Evolutionary conservation across 2,329 filamentous ascomycete genomes (phyloP).

Genomic region (Trichoderma sp.): DNA sequence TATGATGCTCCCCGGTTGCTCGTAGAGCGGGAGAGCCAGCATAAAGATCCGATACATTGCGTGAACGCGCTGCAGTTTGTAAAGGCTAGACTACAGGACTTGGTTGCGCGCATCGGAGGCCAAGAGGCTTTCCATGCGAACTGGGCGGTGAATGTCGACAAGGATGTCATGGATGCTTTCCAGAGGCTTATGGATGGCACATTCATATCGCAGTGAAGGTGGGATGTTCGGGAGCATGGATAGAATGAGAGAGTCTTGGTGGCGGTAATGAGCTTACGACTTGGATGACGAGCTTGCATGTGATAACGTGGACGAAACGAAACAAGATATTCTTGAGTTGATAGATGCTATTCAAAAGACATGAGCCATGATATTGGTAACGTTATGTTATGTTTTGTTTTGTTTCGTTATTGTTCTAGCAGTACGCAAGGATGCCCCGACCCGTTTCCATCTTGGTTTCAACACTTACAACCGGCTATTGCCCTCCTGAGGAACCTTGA

Average conservation of each 20-base stretch:
- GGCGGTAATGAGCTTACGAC: constrained; percentile 15
- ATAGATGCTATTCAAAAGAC: background rate
- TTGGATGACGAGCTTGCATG: constrained; percentile 14
- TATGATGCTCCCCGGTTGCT: constrained; percentile 60
- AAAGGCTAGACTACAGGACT: constrained; percentile 58
- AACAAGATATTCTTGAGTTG: background rate
- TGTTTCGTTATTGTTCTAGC: background rate
- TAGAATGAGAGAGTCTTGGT: background rate
- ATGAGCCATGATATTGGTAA: background rate
- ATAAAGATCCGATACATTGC: constrained; percentile 67
- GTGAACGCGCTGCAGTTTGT: constrained; percentile 67
- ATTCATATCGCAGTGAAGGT: constrained; percentile 26
- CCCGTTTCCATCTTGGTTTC: background rate
- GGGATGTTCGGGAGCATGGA: background rate
- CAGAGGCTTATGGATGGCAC: constrained; percentile 35
- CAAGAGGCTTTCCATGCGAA: constrained; percentile 65
- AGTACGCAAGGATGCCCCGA: background rate
- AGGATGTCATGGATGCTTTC: constrained; percentile 69
- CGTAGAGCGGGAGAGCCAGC: constrained; percentile 54
- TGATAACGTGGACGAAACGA: background rate
- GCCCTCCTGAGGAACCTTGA: constrained; percentile 73
- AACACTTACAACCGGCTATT: constrained; percentile 55
- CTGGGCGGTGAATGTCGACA: constrained; percentile 75
- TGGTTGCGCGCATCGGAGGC: constrained; percentile 64
- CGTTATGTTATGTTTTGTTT: background rate